Conservation (phyloP, 2,329 filamentous ascomycete genomes). For the Catunica adiposa region DNA sequence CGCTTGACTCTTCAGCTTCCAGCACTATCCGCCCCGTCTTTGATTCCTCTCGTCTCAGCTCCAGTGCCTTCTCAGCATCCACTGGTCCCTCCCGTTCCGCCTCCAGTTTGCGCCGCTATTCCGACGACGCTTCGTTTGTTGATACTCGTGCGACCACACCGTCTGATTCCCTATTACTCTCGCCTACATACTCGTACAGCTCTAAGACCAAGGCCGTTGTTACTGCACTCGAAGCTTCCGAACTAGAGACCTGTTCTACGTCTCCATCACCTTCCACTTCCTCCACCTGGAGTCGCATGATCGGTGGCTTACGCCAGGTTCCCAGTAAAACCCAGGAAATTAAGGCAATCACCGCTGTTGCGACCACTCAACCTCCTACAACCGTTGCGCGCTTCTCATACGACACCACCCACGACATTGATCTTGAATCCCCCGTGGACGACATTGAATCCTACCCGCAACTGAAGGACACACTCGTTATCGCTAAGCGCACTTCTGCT, state of each 20-base stretch:
- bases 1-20: conserved; percentile 10
- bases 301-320: conserved; percentile 39
- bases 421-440: conserved; percentile 16
- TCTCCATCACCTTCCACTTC: conserved; percentile 19
- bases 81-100: conserved; percentile 8
- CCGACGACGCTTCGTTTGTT: conserved; percentile 6
- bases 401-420: conserved; percentile 20
- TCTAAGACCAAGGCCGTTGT: conserved; percentile 4
- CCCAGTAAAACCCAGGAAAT: conserved; percentile 22
- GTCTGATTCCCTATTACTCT: conserved; percentile 7
- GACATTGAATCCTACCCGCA: conserved; percentile 16
- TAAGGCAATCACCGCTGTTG: conserved; percentile 8
- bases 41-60: conserved; percentile 10
- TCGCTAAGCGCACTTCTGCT: background rate
- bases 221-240: conserved; percentile 1
- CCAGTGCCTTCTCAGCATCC: conserved; percentile 11
- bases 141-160: conserved; percentile 10
- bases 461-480: background rate
- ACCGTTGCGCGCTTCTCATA: conserved; percentile 16
- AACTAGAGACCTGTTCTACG: conserved; percentile 7
- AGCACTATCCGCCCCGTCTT: conserved; percentile 14
- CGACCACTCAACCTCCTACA: conserved; percentile 1
- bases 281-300: conserved; percentile 35
- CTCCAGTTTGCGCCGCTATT: conserved; percentile 10
- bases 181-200: conserved; percentile 3